Percentiles rank a stretch among this genome's conserved stretches.
Evolutionary conservation across 2,329 filamentous ascomycete species (phyloP).

Genomic region (Penicillium sp.): DNA sequence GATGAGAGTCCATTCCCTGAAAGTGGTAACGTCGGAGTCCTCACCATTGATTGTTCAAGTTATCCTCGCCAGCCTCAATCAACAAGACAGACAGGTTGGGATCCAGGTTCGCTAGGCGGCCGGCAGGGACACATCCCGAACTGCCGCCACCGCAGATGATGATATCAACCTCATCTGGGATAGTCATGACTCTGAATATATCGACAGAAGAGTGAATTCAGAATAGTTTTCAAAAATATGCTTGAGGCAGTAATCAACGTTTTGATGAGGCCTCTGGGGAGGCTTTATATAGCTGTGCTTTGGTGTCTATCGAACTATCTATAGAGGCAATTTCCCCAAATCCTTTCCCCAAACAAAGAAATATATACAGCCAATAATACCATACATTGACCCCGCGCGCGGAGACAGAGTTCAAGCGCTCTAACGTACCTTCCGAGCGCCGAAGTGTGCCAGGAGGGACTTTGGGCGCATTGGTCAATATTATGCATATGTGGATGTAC

Average conservation of each 20-base stretch:
- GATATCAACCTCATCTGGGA: constrained; percentile 77
- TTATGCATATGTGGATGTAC: neutral
- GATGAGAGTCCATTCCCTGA: neutral
- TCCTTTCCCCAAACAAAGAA: neutral
- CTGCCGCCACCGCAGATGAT: constrained; percentile 75
- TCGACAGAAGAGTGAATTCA: neutral
- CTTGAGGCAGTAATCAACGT: neutral
- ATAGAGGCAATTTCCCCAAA: neutral
- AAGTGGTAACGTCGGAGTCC: neutral
- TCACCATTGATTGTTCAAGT: constrained; percentile 70
- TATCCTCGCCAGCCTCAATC: constrained; percentile 70
- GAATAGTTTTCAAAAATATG: neutral
- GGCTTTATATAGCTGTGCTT: neutral
- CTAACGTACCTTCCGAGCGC: neutral
- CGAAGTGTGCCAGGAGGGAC: neutral
- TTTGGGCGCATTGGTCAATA: neutral
- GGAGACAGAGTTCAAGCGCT: constrained; percentile 5
- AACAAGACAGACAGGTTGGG: constrained; percentile 69
- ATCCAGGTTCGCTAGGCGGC: constrained; percentile 68
- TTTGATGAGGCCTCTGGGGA: neutral
- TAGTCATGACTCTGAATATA: constrained; percentile 48
- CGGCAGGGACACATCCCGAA: constrained; percentile 43
- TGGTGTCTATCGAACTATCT: neutral
- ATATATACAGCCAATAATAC: neutral
- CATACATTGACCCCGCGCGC: neutral